Evolutionary conservation across 371 early-diverging fungal species (phyloP).

Genomic region (Apophysomyces ossiformis): DNA sequence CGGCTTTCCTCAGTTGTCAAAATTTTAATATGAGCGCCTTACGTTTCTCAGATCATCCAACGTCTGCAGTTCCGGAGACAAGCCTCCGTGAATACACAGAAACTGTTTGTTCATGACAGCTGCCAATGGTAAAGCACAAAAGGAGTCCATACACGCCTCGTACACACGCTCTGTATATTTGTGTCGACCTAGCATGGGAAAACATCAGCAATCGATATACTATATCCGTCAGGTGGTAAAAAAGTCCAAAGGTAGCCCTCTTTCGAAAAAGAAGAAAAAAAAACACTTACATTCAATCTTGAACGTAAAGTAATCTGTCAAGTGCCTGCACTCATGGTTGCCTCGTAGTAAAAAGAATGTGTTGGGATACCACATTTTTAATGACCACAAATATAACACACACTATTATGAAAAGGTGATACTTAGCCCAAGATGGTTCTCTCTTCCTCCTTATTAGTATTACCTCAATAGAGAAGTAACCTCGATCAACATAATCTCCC

Average conservation of each 20-base stretch:
- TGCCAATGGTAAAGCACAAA: constrained; percentile 94
- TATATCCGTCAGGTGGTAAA: no score
- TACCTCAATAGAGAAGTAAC: constrained; percentile 91
- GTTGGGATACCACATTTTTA: constrained; percentile 94
- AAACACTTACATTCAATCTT: constrained; percentile 86
- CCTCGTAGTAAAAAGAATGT: constrained; percentile 94
- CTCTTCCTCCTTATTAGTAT: background rate
- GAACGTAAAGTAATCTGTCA: constrained; percentile 98
- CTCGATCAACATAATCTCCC: constrained; percentile 99
- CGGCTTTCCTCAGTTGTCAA: constrained; percentile 8
- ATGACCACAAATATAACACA: constrained; percentile 86
- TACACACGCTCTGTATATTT: constrained; percentile 95
- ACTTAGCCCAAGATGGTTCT: constrained; percentile 1
- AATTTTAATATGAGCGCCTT: constrained; percentile 17
- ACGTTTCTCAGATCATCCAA: constrained; percentile 83
- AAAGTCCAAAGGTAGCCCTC: no score
- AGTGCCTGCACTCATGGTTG: constrained; percentile 98
- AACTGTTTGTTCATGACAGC: constrained; percentile 98
- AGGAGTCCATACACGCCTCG: constrained; percentile 91
- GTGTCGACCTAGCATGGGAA: constrained; percentile 70
- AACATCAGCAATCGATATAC: no score
- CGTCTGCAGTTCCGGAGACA: constrained; percentile 93
- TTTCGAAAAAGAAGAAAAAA: constrained; percentile 16
- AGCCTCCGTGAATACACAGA: constrained; percentile 98
- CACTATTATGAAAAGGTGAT: constrained; percentile 57